Conservation (phyloP, 768 basidiomycete species). For the Hypholoma fasciculare region DNA sequence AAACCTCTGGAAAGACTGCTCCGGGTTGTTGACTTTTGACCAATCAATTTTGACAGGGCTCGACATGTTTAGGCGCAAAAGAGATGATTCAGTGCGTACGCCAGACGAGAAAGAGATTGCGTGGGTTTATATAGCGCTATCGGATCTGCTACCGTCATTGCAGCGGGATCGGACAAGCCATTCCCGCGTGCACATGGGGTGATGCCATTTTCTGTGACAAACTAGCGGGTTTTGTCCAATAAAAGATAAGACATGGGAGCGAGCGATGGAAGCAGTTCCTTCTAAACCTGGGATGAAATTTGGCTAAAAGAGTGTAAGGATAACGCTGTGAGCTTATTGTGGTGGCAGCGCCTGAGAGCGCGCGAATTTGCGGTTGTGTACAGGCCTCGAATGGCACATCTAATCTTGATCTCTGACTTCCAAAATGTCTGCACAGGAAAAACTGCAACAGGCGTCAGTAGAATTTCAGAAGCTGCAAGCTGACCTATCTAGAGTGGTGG, state of each 20-base stretch:
- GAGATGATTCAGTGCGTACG: neutral
- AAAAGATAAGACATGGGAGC: neutral
- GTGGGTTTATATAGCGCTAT: conserved; percentile 3
- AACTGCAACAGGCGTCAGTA: conserved; percentile 64
- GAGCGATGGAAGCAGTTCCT: neutral
- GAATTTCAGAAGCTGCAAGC: conserved; percentile 83
- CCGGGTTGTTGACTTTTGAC: conserved; percentile 67
- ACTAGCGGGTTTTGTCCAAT: neutral
- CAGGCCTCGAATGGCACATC: neutral
- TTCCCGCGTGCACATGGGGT: conserved; percentile 2
- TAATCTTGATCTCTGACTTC: conserved; percentile 15
- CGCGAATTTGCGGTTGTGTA: no score
- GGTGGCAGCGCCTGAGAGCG: no score
- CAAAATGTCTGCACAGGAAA: conserved; percentile 55
- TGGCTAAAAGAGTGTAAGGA: neutral
- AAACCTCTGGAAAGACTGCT: conserved; percentile 68
- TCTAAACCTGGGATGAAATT: neutral
- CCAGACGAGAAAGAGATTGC: neutral
- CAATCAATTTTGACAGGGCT: conserved; percentile 40
- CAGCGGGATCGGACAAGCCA: neutral
- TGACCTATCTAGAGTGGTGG: conserved; percentile 72
- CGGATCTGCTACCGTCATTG: neutral
- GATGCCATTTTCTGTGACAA: neutral
- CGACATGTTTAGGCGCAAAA: conserved; percentile 27
- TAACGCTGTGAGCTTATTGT: no score